Evolutionary conservation across 441 rosid species (phyloP).

Genomic region (Oxalis stricta): DNA sequence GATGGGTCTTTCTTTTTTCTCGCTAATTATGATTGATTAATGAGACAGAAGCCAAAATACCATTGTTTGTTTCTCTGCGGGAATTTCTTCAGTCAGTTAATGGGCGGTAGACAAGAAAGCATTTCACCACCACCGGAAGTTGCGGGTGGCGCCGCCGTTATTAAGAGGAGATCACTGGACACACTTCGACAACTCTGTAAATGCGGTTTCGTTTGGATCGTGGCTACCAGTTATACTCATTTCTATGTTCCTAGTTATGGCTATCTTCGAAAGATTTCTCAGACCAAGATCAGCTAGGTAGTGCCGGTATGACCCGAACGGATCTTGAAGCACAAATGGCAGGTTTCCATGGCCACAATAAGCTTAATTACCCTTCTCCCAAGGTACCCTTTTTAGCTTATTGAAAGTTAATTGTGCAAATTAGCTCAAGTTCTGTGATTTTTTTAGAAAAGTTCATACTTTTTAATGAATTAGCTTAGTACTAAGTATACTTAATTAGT

Average conservation of each 20-base stretch:
- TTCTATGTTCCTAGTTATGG: constrained; percentile 45
- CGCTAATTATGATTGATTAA: too few relatives aligned
- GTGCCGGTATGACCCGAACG: constrained; percentile 9
- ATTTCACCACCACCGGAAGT: constrained; percentile 14
- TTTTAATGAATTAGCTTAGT: too few relatives aligned
- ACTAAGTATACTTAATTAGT: too few relatives aligned
- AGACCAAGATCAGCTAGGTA: constrained; percentile 13
- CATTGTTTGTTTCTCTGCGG: neutral
- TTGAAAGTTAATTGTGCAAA: too few relatives aligned
- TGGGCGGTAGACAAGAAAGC: constrained; percentile 21
- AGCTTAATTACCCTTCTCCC: constrained; percentile 23
- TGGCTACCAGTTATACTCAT: constrained; percentile 54
- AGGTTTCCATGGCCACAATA: constrained; percentile 14
- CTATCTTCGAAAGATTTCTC: constrained; percentile 45
- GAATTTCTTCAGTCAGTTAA: neutral
- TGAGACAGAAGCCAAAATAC: neutral
- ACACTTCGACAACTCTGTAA: constrained; percentile 39
- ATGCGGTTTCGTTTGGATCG: constrained; percentile 50
- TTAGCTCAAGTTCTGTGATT: too few relatives aligned
- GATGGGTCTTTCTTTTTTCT: neutral
- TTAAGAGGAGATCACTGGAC: constrained; percentile 32
- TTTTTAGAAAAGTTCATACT: too few relatives aligned
- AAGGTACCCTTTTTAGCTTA: constrained; percentile 15
- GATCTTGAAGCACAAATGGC: constrained; percentile 20
- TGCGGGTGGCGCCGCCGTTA: constrained; percentile 18